Base-by-base conservation (phyloP, 2,329 filamentous ascomycete species). In the Sphaerostilbella broomeana region DNA sequence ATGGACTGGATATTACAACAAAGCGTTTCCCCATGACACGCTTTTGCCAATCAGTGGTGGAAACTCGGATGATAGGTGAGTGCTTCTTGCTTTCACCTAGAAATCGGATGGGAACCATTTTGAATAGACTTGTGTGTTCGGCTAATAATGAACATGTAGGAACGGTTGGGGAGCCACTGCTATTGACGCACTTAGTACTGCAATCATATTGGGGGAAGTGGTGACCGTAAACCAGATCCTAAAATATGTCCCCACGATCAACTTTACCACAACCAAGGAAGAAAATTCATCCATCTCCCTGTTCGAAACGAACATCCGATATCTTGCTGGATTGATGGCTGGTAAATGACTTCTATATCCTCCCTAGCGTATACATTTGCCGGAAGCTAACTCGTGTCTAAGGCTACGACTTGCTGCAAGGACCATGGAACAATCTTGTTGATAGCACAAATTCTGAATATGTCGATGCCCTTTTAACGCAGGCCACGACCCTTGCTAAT, bases 261-360 rank as follows among this genome's bases (percentile, higher is more conserved):
- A 94, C 59, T 94, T 86, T 54, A 72, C 72, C 28, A 65, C 69
- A 9, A 84, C 81, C 1, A 42, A 47, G 4, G 42, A 46, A 33
- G 38, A 35, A 3, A 53, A 68, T 2, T 60, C 68, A 2, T 61
- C 68, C 8, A 78, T 94, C 34, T 90, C 83, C 25, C 62, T 95
- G 6, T 95, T 95, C 53, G 88, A 95, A 62, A 94, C 86, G 0
- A 95, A 86, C 1, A 94, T 95, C 54, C 80, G 88, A 19, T 94
- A 94, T 53, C 65, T 95, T 1, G 88, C 77, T 8, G 88, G 87
- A 12, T 70, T 95, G 51, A 56, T 95, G 7, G 84, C 87, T 3
- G 85, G 81, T 74, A 49, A 15, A n/a, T n/a, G 51, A 34, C n/a
- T 18, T 25, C 6, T 6, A 15, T 4, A 13, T 2, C 8, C 16